Evolutionary conservation across 371 early-diverging fungal genomes (phyloP).

Genomic region (Syncephalastrum racemosum): DNA sequence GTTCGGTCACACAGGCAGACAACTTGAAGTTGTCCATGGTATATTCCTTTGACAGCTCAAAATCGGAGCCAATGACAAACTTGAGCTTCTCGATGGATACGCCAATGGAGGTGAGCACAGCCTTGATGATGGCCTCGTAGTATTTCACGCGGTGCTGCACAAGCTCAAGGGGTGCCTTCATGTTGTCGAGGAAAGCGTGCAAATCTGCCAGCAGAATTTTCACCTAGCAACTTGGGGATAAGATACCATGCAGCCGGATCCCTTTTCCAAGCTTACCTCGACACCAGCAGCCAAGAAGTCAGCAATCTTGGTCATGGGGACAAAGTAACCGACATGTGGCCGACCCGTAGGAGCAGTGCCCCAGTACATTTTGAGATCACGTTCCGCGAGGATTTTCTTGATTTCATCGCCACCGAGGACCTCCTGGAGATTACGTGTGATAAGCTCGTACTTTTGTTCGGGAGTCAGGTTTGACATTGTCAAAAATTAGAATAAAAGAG

Average conservation of each 20-base stretch:
- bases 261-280: slow-evolving; percentile 12
- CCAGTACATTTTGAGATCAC: slow-evolving; percentile 98
- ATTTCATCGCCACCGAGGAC: slow-evolving; percentile 93
- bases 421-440: slow-evolving; percentile 97
- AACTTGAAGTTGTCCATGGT: slow-evolving; percentile 95
- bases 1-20: slow-evolving; percentile 87
- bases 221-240: slow-evolving; percentile 57
- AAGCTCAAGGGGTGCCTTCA: slow-evolving; percentile 97
- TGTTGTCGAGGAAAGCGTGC: slow-evolving; percentile 99
- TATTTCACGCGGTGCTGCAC: slow-evolving; percentile 90
- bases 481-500: not conserved
- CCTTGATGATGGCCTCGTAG: slow-evolving; percentile 94
- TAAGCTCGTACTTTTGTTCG: slow-evolving; percentile 83
- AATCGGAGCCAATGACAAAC: slow-evolving; percentile 94
- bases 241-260: not conserved
- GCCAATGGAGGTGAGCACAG: slow-evolving; percentile 87
- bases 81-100: slow-evolving; percentile 91
- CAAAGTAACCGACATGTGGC: slow-evolving; percentile 99
- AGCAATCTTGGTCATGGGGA: slow-evolving; percentile 97
- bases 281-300: slow-evolving; percentile 96
- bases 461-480: slow-evolving; percentile 51
- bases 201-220: slow-evolving; percentile 97
- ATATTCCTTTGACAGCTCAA: slow-evolving; percentile 89
- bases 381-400: slow-evolving; percentile 80
- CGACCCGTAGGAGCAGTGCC: slow-evolving; percentile 99